Base-by-base conservation (phyloP, 108 stramenopile species). In the Epithemia pelagica region DNA sequence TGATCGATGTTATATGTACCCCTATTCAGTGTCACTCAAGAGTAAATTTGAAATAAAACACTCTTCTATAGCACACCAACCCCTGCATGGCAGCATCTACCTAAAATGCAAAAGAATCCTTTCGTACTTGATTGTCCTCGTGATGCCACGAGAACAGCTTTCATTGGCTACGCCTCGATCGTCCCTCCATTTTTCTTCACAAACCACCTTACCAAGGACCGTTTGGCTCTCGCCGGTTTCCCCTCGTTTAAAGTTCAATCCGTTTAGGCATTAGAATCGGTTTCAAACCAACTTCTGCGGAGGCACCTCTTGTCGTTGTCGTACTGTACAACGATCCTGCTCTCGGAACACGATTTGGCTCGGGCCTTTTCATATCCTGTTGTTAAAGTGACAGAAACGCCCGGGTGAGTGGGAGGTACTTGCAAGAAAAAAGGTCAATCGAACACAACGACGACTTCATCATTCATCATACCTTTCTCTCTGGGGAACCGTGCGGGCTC, bases 401-500 rank as follows among this genome's bases (percentile, higher is more conserved):
- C 10, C 30, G 61, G 28, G 61, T 62, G 21, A 62, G n/a, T n/a
- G n/a, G 19, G 19, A 62, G 21, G 21, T 22, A 62, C 7, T 62
- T 52, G 20, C 18, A 52, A 52, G 52, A 52, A 52, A 52, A 52
- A 52, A 20, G 52, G 20, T 19, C 52, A 52, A 52, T 15, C 20
- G 52, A 19, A 20, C 52, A 52, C 18, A 19, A 20, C 52, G 20
- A 52, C 52, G 52, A 52, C n/a, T n/a, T n/a, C n/a, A n/a, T n/a
- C n/a, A n/a, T n/a, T n/a, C n/a, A n/a, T 7, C 61, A 2, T 21
- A 31, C 61, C 56, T 58, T 61, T 32, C n/a, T 61, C 7, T n/a
- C n/a, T 30, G 61, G 61, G 5, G 61, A 18, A 5, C 24, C 21
- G 10, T 61, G 61, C 21, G 72, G 62, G 2, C 32, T 59, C 15